Base-by-base conservation (phyloP, 106 monocot species). In the Apostasia shenzhenica region DNA sequence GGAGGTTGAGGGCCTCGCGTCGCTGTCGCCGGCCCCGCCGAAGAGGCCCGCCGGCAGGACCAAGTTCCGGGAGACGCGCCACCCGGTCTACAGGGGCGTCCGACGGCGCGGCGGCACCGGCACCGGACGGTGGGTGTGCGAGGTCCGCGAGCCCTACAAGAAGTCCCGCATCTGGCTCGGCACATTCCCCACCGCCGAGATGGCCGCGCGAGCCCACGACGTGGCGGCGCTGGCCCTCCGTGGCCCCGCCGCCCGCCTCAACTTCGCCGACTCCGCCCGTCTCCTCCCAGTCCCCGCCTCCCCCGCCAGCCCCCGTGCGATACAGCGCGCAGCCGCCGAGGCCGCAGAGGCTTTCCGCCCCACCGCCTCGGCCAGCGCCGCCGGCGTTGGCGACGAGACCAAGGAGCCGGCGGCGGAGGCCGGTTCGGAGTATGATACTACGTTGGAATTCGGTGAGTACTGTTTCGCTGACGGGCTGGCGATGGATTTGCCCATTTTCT, bases 251-350 rank as follows among this genome's bases (percentile, higher is more conserved):
- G 94, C 94, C 38, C 85, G 87, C 78, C 85, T 94, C 58, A 94
- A 94, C 81, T 94, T 94, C 70, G 94, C 90, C 4, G 94, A 94
- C 81, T 94, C 94, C 48, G 81, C 94, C 9, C 26, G 26, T 26
- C 26, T 75, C n/a, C 78, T 88, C 8, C 78, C 76, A 14, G 71
- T 74, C 14, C 84, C 82, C 3, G 75, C 81, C 5, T 38, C 72
- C 12, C 76, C 76, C 42, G 46, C 75, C 40, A 74, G 67, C 13
- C 59, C 78, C 5, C 54, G 72, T 41, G 86, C 82, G 14, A 86
- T 86, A 4, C 82, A 79, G 60, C 60, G 74, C 45, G 75, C 82
- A 1, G 86, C 86, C 4, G 69, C 70, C 1, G 78, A 82, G 59
- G 78, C 81, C 45, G 86, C 86, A 6, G 76, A 86, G 65, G 58